Percentiles rank a stretch among this genome's conserved stretches.
phyloP scores from a whole-genome alignment of 805 yeast genomes.

The Metschnikowia vanudenii region DNA sequence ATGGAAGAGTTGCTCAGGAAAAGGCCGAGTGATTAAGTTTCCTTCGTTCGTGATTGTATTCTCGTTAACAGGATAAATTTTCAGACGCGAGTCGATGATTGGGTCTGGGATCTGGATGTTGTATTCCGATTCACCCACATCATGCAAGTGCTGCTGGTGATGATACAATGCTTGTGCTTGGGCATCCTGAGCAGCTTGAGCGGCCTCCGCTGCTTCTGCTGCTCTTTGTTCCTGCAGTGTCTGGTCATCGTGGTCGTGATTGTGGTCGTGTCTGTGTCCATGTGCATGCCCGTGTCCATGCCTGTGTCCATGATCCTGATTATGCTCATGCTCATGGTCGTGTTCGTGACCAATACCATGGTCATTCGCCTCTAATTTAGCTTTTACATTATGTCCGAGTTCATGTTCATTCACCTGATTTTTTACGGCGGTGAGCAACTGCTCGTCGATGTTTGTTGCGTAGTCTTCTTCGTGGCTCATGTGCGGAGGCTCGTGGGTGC shows the following conservation, averaged over 20 bases:
- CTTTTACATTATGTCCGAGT: constrained; percentile 29
- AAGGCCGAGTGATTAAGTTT: constrained; percentile 52
- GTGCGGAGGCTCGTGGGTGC: constrained; percentile 19
- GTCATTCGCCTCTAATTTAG: constrained; percentile 32
- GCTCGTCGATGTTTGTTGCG: constrained; percentile 42
- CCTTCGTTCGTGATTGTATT: constrained; percentile 50
- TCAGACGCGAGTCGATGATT: constrained; percentile 41
- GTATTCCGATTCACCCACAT: constrained; percentile 34
- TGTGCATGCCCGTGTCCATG: constrained; percentile 9
- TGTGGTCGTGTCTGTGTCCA: constrained; percentile 9
- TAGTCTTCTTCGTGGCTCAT: constrained; percentile 30
- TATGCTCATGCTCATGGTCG: constrained; percentile 3
- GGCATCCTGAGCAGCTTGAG: constrained; percentile 10
- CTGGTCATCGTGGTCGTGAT: constrained; percentile 6
- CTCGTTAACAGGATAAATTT: constrained; percentile 44
- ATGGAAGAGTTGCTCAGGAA: constrained; percentile 52
- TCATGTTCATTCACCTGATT: constrained; percentile 22
- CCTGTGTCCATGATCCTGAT: constrained; percentile 10
- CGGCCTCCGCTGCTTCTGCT: constrained; percentile 13
- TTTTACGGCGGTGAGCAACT: constrained; percentile 39
- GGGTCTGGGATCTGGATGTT: constrained; percentile 49
- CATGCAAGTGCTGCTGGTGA: constrained; percentile 23
- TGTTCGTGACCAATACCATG: constrained; percentile 13
- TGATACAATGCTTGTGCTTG: constrained; percentile 22
- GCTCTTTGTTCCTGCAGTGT: constrained; percentile 20